Conservation (phyloP, 129 eudicot genomes). For the Helianthus tuberosus region DNA sequence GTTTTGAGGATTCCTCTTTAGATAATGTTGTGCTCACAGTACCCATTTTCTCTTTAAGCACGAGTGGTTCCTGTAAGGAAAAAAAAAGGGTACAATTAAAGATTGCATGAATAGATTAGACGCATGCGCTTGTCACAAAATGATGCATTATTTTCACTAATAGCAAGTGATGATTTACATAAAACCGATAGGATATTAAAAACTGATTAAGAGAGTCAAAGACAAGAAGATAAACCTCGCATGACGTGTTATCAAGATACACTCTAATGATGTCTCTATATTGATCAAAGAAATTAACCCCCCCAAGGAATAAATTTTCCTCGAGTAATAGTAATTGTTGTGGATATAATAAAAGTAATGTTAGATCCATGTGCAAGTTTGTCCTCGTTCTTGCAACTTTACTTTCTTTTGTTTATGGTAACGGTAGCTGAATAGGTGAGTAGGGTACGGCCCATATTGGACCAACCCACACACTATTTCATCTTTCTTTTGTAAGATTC, state of each 20-base stretch:
- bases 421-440: not conserved
- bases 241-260: slow-evolving; percentile 95
- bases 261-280: slow-evolving; percentile 47
- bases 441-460: not conserved
- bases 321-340: slow-evolving; percentile 79
- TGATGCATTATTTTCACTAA: slow-evolving; percentile 14
- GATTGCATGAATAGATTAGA: not conserved
- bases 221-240: slow-evolving; percentile 59
- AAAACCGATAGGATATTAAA: not conserved
- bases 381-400: not conserved
- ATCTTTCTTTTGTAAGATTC: not conserved
- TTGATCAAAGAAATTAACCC: slow-evolving; percentile 71
- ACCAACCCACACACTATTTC: not conserved
- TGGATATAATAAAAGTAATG: slow-evolving; percentile 18
- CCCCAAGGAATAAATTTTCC: slow-evolving; percentile 68
- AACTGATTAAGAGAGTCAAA: not conserved
- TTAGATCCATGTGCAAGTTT: slow-evolving; percentile 17
- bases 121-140: not conserved
- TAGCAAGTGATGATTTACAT: not conserved
- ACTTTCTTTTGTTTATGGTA: too few species aligned
- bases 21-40: slow-evolving; percentile 86
- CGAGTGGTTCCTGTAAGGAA: too few species aligned
- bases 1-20: slow-evolving; percentile 62
- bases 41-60: slow-evolving; percentile 59
- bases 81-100: not conserved